Evolutionary conservation across 73 alveolate species (phyloP).

Genomic region (Stentor roeselii): DNA sequence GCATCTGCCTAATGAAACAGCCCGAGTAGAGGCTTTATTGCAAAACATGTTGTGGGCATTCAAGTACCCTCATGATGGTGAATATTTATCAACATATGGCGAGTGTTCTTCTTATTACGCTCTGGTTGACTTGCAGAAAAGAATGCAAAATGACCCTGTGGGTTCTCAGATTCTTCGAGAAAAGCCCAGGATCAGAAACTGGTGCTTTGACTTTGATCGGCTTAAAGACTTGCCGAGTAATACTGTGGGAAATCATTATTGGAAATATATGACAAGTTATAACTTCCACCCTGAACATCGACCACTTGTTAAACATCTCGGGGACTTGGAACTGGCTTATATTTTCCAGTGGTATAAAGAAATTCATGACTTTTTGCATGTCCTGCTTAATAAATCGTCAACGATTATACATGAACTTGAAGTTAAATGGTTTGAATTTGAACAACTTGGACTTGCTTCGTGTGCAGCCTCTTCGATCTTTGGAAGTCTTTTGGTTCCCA

Average conservation of each 20-base stretch:
- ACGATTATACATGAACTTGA: conserved; percentile 52
- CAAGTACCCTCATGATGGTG: conserved; percentile 39
- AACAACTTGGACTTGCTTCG: conserved; percentile 54
- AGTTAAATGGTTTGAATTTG: conserved; percentile 62
- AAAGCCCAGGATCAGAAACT: conserved; percentile 48
- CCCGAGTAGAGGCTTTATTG: not conserved
- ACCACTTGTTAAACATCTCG: conserved; percentile 53
- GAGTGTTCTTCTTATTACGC: conserved; percentile 43
- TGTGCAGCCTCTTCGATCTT: conserved; percentile 51
- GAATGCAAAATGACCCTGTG: conserved; percentile 38
- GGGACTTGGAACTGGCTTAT: conserved; percentile 60
- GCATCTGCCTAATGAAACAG: not conserved
- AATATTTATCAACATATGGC: conserved; percentile 43
- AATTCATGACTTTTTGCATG: conserved; percentile 62
- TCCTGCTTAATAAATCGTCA: conserved; percentile 31
- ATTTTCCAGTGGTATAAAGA: conserved; percentile 68
- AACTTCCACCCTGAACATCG: conserved; percentile 52
- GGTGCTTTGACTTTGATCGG: conserved; percentile 28
- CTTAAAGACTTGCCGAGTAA: conserved; percentile 34
- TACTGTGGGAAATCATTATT: conserved; percentile 56
- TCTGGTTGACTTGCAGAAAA: conserved; percentile 37
- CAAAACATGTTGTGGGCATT: conserved; percentile 24
- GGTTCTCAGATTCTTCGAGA: conserved; percentile 50
- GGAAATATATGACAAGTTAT: conserved; percentile 39
- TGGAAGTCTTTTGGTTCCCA: conserved; percentile 41